These are phyloP conservation scores for Misopates orontium DNA, from an alignment of 257 asterid species.

Conservation along the genomic window DNA sequence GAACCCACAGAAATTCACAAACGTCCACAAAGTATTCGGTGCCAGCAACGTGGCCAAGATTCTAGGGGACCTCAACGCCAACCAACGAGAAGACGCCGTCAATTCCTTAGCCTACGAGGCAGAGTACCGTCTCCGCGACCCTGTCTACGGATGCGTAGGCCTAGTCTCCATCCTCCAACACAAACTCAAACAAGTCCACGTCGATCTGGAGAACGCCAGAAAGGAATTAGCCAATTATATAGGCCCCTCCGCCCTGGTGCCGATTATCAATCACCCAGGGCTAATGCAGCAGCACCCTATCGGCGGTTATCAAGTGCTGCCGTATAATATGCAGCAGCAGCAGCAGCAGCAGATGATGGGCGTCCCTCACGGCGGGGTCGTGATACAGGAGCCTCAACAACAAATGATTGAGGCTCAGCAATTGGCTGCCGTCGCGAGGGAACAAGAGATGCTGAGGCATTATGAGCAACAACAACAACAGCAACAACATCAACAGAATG, in stretches of 20 bases:
- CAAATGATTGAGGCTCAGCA: slow-evolving; percentile 53
- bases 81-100: slow-evolving; percentile 79
- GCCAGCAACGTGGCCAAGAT: slow-evolving; percentile 86
- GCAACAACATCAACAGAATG: slow-evolving; percentile 18
- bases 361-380: slow-evolving; percentile 38
- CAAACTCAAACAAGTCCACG: slow-evolving; percentile 53
- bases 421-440: slow-evolving; percentile 46
- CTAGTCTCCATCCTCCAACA: slow-evolving; percentile 68
- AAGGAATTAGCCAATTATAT: slow-evolving; percentile 60
- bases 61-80: slow-evolving; percentile 59
- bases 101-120: slow-evolving; percentile 88
- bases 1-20: slow-evolving; percentile 70
- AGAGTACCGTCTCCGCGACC: slow-evolving; percentile 68
- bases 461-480: slow-evolving; percentile 8
- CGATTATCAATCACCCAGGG: slow-evolving; percentile 42
- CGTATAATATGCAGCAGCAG: slow-evolving; percentile 46
- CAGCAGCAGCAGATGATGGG: slow-evolving; percentile 39
- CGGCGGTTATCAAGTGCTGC: slow-evolving; percentile 39
- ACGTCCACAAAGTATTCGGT: slow-evolving; percentile 84
- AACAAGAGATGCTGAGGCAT: slow-evolving; percentile 35
- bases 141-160: slow-evolving; percentile 90
- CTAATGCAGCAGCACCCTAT: slow-evolving; percentile 34
- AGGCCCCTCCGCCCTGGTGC: slow-evolving; percentile 57
- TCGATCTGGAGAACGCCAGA: slow-evolving; percentile 53
- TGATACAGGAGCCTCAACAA: slow-evolving; percentile 48